phyloP scores from a whole-genome alignment of 331 rosid species.

The Pyrus hybrid region DNA sequence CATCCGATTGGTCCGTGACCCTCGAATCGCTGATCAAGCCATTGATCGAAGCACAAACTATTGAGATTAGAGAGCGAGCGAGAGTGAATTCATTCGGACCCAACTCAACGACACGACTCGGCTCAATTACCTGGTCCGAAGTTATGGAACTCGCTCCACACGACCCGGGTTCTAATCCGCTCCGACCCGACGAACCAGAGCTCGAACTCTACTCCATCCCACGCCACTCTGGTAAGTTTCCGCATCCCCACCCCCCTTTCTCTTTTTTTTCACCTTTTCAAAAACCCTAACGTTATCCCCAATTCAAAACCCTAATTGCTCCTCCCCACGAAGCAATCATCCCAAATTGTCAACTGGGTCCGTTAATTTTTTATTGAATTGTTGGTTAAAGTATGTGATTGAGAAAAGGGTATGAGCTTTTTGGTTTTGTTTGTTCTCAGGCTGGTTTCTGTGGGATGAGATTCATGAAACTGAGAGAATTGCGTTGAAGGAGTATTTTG shows the following conservation, averaged over 20 bases:
- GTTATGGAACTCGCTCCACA: conserved; percentile 38
- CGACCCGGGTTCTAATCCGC: conserved; percentile 42
- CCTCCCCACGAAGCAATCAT: neutral
- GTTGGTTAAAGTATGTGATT: neutral
- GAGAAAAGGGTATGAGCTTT: neutral
- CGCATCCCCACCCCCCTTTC: neutral
- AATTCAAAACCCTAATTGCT: neutral
- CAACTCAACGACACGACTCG: conserved; percentile 11
- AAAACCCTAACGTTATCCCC: conserved; percentile 9
- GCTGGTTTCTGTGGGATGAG: conserved; percentile 92
- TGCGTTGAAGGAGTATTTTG: conserved; percentile 62
- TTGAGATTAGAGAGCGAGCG: conserved; percentile 14
- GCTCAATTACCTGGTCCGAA: conserved; percentile 10
- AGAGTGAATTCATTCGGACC: neutral
- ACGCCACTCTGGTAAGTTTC: conserved; percentile 61
- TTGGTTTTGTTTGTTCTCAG: conserved; percentile 20
- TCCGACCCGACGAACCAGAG: conserved; percentile 59
- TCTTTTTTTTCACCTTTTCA: neutral
- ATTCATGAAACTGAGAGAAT: conserved; percentile 69
- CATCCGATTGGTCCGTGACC: neutral
- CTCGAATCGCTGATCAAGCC: neutral
- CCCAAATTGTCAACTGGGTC: neutral
- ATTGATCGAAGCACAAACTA: conserved; percentile 11
- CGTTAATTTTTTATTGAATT: neutral
- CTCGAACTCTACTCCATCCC: conserved; percentile 95